Evolutionary conservation across 2,329 filamentous ascomycete species (phyloP).

Genomic region (Bisporella sp.): DNA sequence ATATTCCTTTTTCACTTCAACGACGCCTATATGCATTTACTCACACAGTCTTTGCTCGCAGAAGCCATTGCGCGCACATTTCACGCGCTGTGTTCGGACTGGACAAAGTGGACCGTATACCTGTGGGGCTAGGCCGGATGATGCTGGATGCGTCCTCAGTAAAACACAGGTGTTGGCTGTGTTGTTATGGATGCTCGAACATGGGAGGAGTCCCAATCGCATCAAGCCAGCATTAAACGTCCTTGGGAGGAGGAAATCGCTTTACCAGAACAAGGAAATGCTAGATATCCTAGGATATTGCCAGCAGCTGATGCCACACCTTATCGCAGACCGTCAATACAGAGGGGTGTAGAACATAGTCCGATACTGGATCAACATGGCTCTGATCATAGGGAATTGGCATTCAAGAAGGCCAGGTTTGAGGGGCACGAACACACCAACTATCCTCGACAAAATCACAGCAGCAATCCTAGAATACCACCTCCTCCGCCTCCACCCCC

Average conservation of each 20-base stretch:
- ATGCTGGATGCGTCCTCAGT: constrained; percentile 11
- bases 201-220: constrained; percentile 20
- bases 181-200: constrained; percentile 24
- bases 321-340: constrained; percentile 10
- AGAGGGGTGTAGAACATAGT: constrained; percentile 5
- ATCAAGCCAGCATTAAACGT: constrained; percentile 21
- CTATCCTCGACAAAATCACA: constrained; percentile 6
- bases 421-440: constrained; percentile 16
- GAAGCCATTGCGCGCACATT: not conserved
- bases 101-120: not conserved
- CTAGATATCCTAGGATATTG: constrained; percentile 15
- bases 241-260: constrained; percentile 22
- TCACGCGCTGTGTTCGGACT: not conserved
- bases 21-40: not conserved
- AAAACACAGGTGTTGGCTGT: constrained; percentile 19
- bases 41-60: not conserved
- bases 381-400: constrained; percentile 11
- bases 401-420: constrained; percentile 17
- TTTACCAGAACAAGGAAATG: constrained; percentile 7
- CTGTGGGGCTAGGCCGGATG: constrained; percentile 1
- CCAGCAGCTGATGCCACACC: constrained; percentile 20
- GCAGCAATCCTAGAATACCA: too few relatives aligned
- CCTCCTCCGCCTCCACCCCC: not conserved
- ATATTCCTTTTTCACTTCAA: not conserved
- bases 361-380: constrained; percentile 9